Percentiles rank a stretch among this genome's conserved stretches.
These are phyloP conservation scores for Xylaria sp. DNA, from an alignment of 2,329 filamentous ascomycete genomes.

Conservation along the genomic window DNA sequence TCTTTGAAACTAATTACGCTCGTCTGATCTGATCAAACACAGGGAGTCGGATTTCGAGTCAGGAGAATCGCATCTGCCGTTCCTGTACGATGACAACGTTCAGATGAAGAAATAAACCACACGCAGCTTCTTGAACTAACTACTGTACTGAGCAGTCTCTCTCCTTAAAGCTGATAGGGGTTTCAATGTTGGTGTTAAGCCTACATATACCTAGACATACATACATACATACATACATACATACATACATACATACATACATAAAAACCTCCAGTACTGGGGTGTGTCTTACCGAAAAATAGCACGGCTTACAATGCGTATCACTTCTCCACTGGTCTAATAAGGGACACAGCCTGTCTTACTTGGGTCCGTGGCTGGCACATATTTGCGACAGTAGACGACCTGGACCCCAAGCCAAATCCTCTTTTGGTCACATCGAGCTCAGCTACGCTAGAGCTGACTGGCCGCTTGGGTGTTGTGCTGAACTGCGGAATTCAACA, in stretches of 20 bases:
- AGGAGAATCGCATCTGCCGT: not conserved
- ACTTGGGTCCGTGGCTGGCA: conserved; percentile 25
- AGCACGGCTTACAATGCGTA: conserved; percentile 9
- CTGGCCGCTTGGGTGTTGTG: conserved; percentile 11
- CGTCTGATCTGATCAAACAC: conserved; percentile 29
- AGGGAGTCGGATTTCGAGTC: conserved; percentile 7
- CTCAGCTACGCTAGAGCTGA: conserved; percentile 31
- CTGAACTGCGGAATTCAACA: conserved; percentile 25
- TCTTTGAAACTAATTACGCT: conserved; percentile 18
- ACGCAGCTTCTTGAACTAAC: not conserved
- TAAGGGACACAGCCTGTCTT: conserved; percentile 35
- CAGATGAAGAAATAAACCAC: not conserved
- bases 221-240: not conserved
- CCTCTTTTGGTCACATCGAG: conserved; percentile 19
- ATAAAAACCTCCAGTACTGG: not conserved
- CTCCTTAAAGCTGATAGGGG: not conserved
- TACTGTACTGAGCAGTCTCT: not conserved
- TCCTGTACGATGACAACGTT: not conserved
- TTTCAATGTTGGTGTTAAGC: conserved; percentile 11
- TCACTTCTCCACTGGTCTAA: conserved; percentile 21
- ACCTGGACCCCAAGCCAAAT: conserved; percentile 15
- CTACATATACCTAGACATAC: not conserved
- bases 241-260: not conserved
- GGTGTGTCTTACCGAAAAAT: conserved; percentile 10
- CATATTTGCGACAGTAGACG: conserved; percentile 19